Percentiles rank a stretch among this genome's conserved stretches.
phyloP scores from a whole-genome alignment of 2,329 filamentous ascomycete species.

The Xylariaceae sp. region DNA sequence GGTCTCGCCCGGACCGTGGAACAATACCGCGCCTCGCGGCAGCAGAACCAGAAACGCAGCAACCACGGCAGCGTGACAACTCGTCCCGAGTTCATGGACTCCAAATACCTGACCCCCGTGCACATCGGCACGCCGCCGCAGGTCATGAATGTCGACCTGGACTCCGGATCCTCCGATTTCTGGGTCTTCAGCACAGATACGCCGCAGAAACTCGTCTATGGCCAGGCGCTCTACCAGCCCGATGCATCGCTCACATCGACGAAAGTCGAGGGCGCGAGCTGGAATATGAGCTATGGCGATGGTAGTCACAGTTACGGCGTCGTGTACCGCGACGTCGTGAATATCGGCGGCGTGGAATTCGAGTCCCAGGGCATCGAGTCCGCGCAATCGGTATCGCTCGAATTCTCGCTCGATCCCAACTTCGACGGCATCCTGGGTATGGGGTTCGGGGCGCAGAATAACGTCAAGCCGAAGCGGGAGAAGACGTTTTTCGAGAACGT shows the following conservation, averaged over 20 bases:
- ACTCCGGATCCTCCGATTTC: constrained; percentile 34
- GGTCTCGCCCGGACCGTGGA: neutral
- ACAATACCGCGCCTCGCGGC: neutral
- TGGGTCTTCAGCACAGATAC: constrained; percentile 36
- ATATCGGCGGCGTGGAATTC: constrained; percentile 32
- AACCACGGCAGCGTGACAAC: constrained; percentile 8
- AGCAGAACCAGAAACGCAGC: neutral
- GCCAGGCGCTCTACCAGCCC: constrained; percentile 30
- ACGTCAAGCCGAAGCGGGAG: constrained; percentile 28
- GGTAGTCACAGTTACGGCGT: constrained; percentile 33
- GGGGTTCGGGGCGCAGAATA: constrained; percentile 33
- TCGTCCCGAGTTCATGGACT: constrained; percentile 30
- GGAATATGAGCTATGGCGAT: constrained; percentile 33
- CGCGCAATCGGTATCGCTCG: constrained; percentile 27
- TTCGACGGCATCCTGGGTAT: constrained; percentile 34
- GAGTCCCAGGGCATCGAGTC: constrained; percentile 31
- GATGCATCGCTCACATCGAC: constrained; percentile 27
- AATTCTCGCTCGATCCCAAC: constrained; percentile 31
- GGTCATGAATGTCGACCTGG: constrained; percentile 33
- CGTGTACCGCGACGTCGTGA: constrained; percentile 34
- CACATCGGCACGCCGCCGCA: constrained; percentile 29
- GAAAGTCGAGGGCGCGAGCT: constrained; percentile 29
- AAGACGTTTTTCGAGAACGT: constrained; percentile 36
- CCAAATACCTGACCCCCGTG: constrained; percentile 33
- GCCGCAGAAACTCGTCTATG: constrained; percentile 24